These are phyloP conservation scores for Secale cereale DNA, from an alignment of 176 grass and related monocot species.

Conservation along the genomic window DNA sequence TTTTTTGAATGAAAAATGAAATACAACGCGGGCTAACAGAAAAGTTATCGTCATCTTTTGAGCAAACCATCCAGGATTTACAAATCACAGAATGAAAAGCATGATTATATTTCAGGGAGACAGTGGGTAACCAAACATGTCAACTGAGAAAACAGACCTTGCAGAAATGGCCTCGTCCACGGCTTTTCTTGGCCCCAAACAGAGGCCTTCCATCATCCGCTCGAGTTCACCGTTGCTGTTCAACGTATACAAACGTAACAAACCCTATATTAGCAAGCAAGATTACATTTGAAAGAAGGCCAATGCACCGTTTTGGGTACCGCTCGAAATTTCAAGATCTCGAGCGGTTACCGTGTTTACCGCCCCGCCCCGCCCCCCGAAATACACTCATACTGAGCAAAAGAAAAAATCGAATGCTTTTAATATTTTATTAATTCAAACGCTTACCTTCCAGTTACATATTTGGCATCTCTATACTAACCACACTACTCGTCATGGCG, in stretches of 20 bases:
- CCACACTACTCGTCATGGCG: no score
- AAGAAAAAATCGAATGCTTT: no score
- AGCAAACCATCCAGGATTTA: background rate
- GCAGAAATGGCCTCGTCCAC: constrained; percentile 36
- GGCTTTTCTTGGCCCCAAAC: constrained; percentile 15
- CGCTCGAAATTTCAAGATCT: no score
- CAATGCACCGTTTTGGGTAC: no score
- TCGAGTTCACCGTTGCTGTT: constrained; percentile 8
- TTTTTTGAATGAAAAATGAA: background rate
- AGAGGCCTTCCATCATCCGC: constrained; percentile 35
- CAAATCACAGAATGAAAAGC: background rate
- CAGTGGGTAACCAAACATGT: background rate
- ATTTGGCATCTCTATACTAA: no score
- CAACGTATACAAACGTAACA: background rate
- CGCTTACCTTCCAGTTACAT: no score
- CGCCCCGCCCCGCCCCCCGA: no score
- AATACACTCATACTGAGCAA: no score
- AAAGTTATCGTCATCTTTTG: background rate
- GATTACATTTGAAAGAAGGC: background rate
- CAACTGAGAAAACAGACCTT: constrained; percentile 29
- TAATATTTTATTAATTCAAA: no score
- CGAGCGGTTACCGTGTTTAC: no score
- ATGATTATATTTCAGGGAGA: background rate
- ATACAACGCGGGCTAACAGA: no score
- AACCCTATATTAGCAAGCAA: background rate